Base-by-base conservation (phyloP, 1,139 yeast genomes). In the Yamadazyma siamensis region DNA sequence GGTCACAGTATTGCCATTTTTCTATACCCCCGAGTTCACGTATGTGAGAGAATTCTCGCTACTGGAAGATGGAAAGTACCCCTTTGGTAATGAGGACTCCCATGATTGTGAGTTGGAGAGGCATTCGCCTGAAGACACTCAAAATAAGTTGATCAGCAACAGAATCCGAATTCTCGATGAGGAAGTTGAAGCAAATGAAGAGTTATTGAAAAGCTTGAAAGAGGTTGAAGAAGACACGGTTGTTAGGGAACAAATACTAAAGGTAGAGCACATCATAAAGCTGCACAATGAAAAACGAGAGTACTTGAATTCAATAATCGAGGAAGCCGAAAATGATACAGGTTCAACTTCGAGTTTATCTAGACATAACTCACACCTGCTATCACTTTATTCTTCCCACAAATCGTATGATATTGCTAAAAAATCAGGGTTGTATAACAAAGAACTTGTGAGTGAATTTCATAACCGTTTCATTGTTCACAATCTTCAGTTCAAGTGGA, bases 391-490 rank as follows among this genome's bases (percentile, higher is more conserved):
- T 44, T 52, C 61, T 2, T 52, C 47, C 38, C 66, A 48, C 40
- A 40, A 38, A 22, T 51, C 61, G 0, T 35, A 36, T 36, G 47
- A 49, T 37, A 62, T 61, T 5, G 55, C 62, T 46, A 52, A 57
- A 30, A 49, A 50, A 23, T 57, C 58, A 6, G 52, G 63, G 3
- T 48, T 52, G 8, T 42, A 56, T 24, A 50, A 64, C 19, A 46
- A 49, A 9, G 42, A 51, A 3, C n/a, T n/a, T n/a, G 58, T 55
- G 3, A 53, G 58, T 25, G 55, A 47, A 11, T 87, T 79, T 58
- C 81, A 79, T 41, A 89, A 91, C 50, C 64, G 94, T 32, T 89
- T 84, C 50, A 78, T 83, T 38, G 65, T 89, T 19, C 94, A 88
- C 47, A 80, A 83, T 43, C 69, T 88, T 52, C 76, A 79, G 45